Evolutionary conservation across 139 green algal genomes (phyloP), one percentile per base, ranked within the genome.

Genomic region (Chlorella sorokiniana): DNA sequence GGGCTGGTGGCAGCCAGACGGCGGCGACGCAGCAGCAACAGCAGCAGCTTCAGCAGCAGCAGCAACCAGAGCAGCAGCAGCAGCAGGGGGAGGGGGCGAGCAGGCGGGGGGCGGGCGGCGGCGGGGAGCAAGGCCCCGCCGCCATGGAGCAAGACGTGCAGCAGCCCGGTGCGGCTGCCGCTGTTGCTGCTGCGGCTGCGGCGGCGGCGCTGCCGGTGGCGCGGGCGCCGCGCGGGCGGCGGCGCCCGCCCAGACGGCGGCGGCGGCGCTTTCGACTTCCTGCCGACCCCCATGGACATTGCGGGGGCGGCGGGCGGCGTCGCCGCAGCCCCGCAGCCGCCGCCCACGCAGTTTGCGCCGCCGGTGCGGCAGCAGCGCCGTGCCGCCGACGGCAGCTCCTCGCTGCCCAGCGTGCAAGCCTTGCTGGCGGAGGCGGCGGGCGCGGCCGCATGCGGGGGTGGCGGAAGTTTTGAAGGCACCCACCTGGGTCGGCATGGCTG

Each of bases 401-500:
- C 37, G 5, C 54, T 89, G 52, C 68, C 35, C 1, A 76, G 59
- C 64, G 81, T 87, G 63, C 83, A 87, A 69, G 85, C 86, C 74
- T 79, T 96, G 79, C 78, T 94, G 80, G 78, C 65, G 9, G 92
- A 89, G 41, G 86, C 87, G 14, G 86, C 92, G n/a, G 40, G 64
- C 40, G 1, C 44, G 65, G 1, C 22, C 63, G 2, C 61, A 80
- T 54, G 29, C 76, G 27, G 78, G 63, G 64, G 52, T 98, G 72
- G 40, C 54, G n/a, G 85, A 94, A 40, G 77, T 97, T 18, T 76
- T 98, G 40, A 78, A 76, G 44, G 65, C 85, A n/a, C 86, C 91
- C 76, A 92, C 84, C 4, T 96, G 91, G 42, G 95, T 98, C n/a
- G 95, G 95, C 69, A 89, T 96, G 88, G 91, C 91, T 54, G 92